phyloP scores from a whole-genome alignment of 2,329 filamentous ascomycete genomes.

The Aspergillus neotritici region DNA sequence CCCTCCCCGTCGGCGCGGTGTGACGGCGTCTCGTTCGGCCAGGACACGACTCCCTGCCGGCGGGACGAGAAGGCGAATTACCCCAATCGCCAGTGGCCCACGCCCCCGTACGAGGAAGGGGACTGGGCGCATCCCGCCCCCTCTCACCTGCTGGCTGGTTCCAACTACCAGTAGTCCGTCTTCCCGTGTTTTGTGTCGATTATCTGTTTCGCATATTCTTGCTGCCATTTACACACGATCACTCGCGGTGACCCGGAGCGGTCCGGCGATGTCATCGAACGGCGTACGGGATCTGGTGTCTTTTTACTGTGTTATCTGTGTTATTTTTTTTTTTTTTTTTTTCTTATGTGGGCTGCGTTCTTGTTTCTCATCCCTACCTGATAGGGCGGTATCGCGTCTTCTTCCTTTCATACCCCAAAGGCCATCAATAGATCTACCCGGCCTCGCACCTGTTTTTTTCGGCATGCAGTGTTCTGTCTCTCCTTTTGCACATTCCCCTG shows the following conservation, averaged over 20 bases:
- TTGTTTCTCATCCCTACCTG: slow-evolving; percentile 13
- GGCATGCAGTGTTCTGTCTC: slow-evolving; percentile 19
- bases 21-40: slow-evolving; percentile 68
- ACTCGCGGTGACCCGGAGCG: slow-evolving; percentile 14
- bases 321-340: slow-evolving; percentile 10
- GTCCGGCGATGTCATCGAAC: slow-evolving; percentile 19
- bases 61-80: slow-evolving; percentile 56
- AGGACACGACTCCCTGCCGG: slow-evolving; percentile 48
- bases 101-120: slow-evolving; percentile 87
- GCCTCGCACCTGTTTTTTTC: slow-evolving; percentile 28
- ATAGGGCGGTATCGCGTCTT: slow-evolving; percentile 14
- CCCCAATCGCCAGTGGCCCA: slow-evolving; percentile 74
- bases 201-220: slow-evolving; percentile 13
- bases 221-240: slow-evolving; percentile 15
- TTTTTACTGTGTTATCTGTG: slow-evolving; percentile 16
- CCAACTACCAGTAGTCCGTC: slow-evolving; percentile 30
- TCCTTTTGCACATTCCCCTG: slow-evolving; percentile 4
- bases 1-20: slow-evolving; percentile 77
- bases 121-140: slow-evolving; percentile 84
- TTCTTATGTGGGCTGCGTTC: slow-evolving; percentile 4
- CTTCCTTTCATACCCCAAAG: slow-evolving; percentile 36
- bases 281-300: slow-evolving; percentile 29
- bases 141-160: slow-evolving; percentile 69
- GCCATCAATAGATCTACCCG: slow-evolving; percentile 34
- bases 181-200: slow-evolving; percentile 4